Evolutionary conservation across 2,329 filamentous ascomycete species (phyloP).

Genomic region (Dactylonectria estremocensis): DNA sequence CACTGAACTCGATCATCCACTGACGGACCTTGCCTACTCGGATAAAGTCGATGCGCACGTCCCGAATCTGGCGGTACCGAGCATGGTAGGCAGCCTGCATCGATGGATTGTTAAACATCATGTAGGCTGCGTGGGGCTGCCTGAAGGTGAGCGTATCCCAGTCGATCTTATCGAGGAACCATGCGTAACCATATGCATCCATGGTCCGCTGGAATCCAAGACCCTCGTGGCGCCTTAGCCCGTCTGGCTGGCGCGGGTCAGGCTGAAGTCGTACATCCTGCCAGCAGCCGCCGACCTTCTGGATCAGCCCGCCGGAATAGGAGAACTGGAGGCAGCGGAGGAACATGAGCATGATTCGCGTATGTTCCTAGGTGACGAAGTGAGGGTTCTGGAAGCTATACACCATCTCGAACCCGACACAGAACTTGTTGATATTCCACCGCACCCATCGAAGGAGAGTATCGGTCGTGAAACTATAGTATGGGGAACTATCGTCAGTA

Average conservation of each 20-base stretch:
- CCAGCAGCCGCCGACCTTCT: conserved; percentile 1
- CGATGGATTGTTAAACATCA: conserved; percentile 18
- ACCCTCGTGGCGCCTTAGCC: not conserved
- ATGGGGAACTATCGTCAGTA: too few relatives aligned
- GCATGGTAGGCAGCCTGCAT: conserved; percentile 11
- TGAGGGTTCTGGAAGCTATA: conserved; percentile 8
- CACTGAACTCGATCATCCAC: conserved; percentile 17
- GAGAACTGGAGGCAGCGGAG: conserved; percentile 11
- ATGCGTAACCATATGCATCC: conserved; percentile 12
- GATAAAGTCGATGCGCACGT: conserved; percentile 12
- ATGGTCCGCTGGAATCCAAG: conserved; percentile 6
- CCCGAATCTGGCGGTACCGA: conserved; percentile 11
- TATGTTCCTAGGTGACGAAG: conserved; percentile 12
- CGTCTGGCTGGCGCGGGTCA: not conserved
- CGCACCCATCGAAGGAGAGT: not conserved
- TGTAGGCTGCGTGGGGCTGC: conserved; percentile 1
- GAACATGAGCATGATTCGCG: conserved; percentile 10
- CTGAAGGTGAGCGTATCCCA: conserved; percentile 7
- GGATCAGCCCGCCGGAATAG: not conserved
- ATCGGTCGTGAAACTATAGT: not conserved
- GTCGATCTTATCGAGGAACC: conserved; percentile 21
- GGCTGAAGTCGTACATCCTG: not conserved
- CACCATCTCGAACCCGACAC: conserved; percentile 3
- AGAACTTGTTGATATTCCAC: conserved; percentile 11
- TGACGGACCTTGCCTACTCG: conserved; percentile 3